These are phyloP conservation scores for Dichotomocladium elegans DNA, from an alignment of 371 early-diverging fungal species.

Conservation along the genomic window DNA sequence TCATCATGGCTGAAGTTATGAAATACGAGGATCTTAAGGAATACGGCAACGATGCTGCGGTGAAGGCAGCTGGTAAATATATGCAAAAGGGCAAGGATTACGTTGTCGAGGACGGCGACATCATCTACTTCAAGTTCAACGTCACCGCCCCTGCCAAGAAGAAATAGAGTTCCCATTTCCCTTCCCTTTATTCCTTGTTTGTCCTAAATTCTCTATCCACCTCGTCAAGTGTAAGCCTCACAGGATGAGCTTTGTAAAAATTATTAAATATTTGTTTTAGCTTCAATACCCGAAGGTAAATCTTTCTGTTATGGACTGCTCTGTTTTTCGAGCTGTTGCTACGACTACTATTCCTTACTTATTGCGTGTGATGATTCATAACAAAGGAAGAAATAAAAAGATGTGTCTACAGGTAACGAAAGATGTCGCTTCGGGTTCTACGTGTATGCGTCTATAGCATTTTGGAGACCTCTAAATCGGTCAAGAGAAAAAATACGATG, in stretches of 20 bases:
- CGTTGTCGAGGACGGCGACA: constrained; percentile 90
- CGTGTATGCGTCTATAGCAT: too few species aligned
- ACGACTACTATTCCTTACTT: too few species aligned
- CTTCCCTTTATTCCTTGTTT: background rate
- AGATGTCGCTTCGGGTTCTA: too few species aligned
- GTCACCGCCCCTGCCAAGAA: constrained; percentile 31
- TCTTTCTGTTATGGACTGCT: too few species aligned
- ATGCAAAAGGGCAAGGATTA: constrained; percentile 92
- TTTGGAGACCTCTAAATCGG: too few species aligned
- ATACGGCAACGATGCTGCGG: constrained; percentile 77
- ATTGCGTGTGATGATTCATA: too few species aligned
- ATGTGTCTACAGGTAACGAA: too few species aligned
- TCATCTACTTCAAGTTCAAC: constrained; percentile 74
- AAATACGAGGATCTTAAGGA: constrained; percentile 83
- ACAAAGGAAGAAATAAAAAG: too few species aligned
- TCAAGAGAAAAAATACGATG: too few species aligned
- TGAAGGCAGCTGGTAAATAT: constrained; percentile 95
- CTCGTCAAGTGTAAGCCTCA: constrained; percentile 1
- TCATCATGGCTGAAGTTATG: constrained; percentile 98
- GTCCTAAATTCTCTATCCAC: background rate
- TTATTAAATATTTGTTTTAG: too few species aligned
- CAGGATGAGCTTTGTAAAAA: background rate
- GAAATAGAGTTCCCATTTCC: constrained; percentile 9
- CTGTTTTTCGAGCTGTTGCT: too few species aligned
- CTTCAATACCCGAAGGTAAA: too few species aligned